These are phyloP conservation scores for Trichoderma brevicompactum DNA, from an alignment of 2,329 filamentous ascomycete genomes.

Conservation along the genomic window DNA sequence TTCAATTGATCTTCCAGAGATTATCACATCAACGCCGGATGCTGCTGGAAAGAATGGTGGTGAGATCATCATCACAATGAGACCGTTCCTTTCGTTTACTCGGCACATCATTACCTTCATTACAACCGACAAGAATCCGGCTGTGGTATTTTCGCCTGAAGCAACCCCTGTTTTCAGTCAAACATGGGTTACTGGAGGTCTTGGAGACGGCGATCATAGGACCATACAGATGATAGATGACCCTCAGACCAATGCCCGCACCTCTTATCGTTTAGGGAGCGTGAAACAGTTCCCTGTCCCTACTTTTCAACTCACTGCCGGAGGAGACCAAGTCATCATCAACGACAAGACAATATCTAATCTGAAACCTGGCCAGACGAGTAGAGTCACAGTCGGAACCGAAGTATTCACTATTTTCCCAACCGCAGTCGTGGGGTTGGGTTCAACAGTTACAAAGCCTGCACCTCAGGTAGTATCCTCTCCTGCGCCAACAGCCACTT, in stretches of 20 bases:
- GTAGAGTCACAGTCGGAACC: conserved; percentile 47
- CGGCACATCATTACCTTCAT: conserved; percentile 49
- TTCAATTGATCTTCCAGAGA: conserved; percentile 9
- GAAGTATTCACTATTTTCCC: conserved; percentile 55
- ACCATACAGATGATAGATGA: conserved; percentile 20
- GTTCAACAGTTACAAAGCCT: conserved; percentile 50
- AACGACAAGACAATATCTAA: conserved; percentile 51
- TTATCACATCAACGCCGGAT: conserved; percentile 1
- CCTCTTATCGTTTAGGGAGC: neutral
- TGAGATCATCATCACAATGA: conserved; percentile 19
- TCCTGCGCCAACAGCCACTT: conserved; percentile 44
- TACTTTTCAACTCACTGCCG: conserved; percentile 50
- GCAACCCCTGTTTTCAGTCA: conserved; percentile 47
- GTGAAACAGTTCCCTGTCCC: conserved; percentile 28
- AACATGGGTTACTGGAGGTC: conserved; percentile 23
- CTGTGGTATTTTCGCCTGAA: conserved; percentile 50
- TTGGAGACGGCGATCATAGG: conserved; percentile 32
- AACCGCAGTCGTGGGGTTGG: conserved; percentile 50
- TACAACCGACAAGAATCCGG: conserved; percentile 61
- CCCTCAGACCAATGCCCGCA: neutral
- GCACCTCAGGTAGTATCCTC: conserved; percentile 39
- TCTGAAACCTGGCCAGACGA: conserved; percentile 45
- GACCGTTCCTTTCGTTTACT: conserved; percentile 1
- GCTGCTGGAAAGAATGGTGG: neutral
- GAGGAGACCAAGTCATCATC: conserved; percentile 52